Evolutionary conservation across 495 filamentous ascomycete species (phyloP), one percentile per base, ranked within the genome.

Genomic region (Podospora anserina): DNA sequence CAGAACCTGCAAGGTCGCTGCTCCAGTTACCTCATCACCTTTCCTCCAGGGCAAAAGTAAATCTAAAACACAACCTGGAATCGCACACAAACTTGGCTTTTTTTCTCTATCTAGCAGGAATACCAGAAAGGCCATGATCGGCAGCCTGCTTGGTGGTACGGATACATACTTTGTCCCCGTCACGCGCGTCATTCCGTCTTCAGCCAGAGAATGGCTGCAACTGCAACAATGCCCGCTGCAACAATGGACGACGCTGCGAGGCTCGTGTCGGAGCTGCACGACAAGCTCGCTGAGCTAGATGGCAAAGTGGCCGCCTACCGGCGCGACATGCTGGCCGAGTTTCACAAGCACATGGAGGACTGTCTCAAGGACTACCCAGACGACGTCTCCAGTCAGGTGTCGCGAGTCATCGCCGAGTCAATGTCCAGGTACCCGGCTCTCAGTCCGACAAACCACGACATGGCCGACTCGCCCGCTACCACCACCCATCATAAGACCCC

Each of bases 241-340:
- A 49, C 39, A 49, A 86, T 86, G 84, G 82, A 83, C 73, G 82
- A 84, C 72, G 77, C 80, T 23, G 77, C 79, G 67, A 78, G 71
- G 64, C 78, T 85, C 32, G 81, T 83, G 34, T 78, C 78, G 49
- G 81, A 84, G 71, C 80, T 87, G 66, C 78, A 82, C 64, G 68
- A 70, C 66, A 85, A 82, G 80, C 83, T 87, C 58, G 68, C 76
- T 32, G 80, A 83, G 69, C 82, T 86, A 39, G 79, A 86, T 67
- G 75, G 78, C 64, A 82, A 81, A 71, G 81, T 87, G 58, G 78
- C 72, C 23, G 77, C 78, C 64, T 87, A 85, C 70, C 82, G 80
- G 68, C 78, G 78, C 64, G 82, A 82, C 67, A 80, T 86, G 80
- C 74, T 79, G 20, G 66, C 80, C 19, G 81, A 86, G 64, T 87